phyloP scores from a whole-genome alignment of 306 rosid genomes.

The Corylus heterophylla region DNA sequence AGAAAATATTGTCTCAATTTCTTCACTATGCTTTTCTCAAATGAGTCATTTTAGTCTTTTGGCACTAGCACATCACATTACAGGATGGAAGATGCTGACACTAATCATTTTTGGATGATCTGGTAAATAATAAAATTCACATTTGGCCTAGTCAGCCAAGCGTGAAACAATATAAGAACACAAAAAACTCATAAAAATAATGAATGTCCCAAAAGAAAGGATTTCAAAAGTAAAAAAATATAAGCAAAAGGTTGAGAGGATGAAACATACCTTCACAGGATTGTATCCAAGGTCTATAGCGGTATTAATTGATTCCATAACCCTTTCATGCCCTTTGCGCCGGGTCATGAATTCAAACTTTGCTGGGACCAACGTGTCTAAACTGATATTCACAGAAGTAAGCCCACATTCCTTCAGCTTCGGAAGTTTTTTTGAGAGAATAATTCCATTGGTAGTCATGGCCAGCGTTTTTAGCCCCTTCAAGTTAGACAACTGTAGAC shows the following conservation, averaged over 20 bases:
- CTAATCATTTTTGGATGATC: background rate
- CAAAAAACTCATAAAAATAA: slow-evolving; percentile 16
- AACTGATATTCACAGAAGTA: slow-evolving; percentile 72
- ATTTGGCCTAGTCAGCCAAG: background rate
- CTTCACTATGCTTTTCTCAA: background rate
- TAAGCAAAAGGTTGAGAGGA: slow-evolving; percentile 5
- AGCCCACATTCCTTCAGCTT: slow-evolving; percentile 85
- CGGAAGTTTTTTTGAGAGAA: slow-evolving; percentile 66
- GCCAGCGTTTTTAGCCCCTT: slow-evolving; percentile 69
- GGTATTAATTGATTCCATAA: slow-evolving; percentile 73
- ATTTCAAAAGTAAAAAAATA: slow-evolving; percentile 3
- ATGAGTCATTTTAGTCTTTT: background rate
- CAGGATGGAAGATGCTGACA: background rate
- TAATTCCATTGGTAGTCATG: slow-evolving; percentile 85
- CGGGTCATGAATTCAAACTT: slow-evolving; percentile 93
- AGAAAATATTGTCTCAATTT: too few species aligned
- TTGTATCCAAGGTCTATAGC: slow-evolving; percentile 76
- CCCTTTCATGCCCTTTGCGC: slow-evolving; percentile 85
- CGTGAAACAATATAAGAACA: background rate
- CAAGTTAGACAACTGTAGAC: slow-evolving; percentile 69
- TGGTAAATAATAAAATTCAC: too few species aligned
- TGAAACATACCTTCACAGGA: slow-evolving; percentile 75
- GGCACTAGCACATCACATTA: background rate
- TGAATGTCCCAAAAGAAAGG: slow-evolving; percentile 7
- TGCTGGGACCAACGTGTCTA: slow-evolving; percentile 82